Conservation (phyloP, 2,329 filamentous ascomycete species). For the Colletotrichum sp. region DNA sequence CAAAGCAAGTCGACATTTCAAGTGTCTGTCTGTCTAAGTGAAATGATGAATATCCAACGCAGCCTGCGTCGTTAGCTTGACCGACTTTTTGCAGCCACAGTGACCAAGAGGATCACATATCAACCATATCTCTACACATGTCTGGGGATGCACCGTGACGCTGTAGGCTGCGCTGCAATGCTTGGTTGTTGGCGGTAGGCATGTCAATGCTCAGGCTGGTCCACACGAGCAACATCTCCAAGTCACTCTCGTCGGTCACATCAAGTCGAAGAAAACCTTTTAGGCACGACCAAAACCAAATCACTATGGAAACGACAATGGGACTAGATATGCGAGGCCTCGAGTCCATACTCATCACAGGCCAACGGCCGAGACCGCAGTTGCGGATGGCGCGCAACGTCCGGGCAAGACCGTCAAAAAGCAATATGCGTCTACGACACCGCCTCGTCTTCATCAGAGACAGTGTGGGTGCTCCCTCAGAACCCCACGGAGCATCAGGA, state of each 20-base stretch:
- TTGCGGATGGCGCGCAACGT: background rate
- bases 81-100: too few species aligned
- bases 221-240: background rate
- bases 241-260: background rate
- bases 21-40: too few species aligned
- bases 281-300: background rate
- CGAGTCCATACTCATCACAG: background rate
- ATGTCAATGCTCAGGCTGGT: background rate
- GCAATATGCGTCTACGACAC: background rate
- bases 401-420: background rate
- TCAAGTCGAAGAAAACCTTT: background rate
- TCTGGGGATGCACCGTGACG: background rate
- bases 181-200: background rate
- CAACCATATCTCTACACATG: background rate
- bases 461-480: background rate
- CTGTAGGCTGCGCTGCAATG: background rate
- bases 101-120: background rate
- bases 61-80: too few species aligned
- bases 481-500: background rate
- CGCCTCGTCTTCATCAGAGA: background rate
- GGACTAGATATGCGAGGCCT: background rate
- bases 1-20: too few species aligned
- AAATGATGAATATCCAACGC: too few species aligned
- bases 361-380: background rate
- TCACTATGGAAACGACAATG: background rate